Conservation (phyloP, 805 yeast genomes). For the Candida ascalaphidarum region DNA sequence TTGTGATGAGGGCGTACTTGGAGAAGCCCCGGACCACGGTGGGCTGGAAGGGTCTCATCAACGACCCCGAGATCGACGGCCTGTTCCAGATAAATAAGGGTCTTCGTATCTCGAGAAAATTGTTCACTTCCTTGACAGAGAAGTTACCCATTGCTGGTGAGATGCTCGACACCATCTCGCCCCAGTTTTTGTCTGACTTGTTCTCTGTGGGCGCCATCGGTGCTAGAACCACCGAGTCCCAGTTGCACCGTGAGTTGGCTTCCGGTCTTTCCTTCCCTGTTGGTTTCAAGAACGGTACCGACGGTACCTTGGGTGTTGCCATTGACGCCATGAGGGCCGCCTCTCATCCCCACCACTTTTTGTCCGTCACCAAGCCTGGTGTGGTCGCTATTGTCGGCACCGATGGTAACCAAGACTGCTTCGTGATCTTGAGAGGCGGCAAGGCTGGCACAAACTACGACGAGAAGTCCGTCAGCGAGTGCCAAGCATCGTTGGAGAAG, state of each 20-base stretch:
- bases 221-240: constrained; percentile 98
- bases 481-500: constrained; percentile 50
- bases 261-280: constrained; percentile 97
- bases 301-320: constrained; percentile 91
- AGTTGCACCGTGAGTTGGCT: constrained; percentile 93
- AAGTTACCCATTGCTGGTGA: constrained; percentile 91
- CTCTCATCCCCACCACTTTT: constrained; percentile 85
- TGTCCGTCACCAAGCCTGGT: constrained; percentile 94
- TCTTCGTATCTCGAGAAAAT: constrained; percentile 75
- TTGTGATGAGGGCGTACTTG: constrained; percentile 95
- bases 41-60: constrained; percentile 97
- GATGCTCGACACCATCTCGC: constrained; percentile 96
- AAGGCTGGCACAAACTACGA: constrained; percentile 88
- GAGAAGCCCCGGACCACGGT: constrained; percentile 98
- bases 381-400: constrained; percentile 94
- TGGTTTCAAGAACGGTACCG: constrained; percentile 97
- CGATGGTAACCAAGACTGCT: constrained; percentile 85
- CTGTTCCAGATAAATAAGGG: constrained; percentile 94
- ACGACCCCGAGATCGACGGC: constrained; percentile 93
- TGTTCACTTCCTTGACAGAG: constrained; percentile 77
- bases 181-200: constrained; percentile 88
- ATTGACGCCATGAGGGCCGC: constrained; percentile 93
- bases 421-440: constrained; percentile 93
- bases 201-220: constrained; percentile 97
- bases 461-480: constrained; percentile 58